Percentiles rank a stretch among this genome's conserved stretches.
phyloP scores from a whole-genome alignment of 2,329 filamentous ascomycete species.

The Cytospora piceae region DNA sequence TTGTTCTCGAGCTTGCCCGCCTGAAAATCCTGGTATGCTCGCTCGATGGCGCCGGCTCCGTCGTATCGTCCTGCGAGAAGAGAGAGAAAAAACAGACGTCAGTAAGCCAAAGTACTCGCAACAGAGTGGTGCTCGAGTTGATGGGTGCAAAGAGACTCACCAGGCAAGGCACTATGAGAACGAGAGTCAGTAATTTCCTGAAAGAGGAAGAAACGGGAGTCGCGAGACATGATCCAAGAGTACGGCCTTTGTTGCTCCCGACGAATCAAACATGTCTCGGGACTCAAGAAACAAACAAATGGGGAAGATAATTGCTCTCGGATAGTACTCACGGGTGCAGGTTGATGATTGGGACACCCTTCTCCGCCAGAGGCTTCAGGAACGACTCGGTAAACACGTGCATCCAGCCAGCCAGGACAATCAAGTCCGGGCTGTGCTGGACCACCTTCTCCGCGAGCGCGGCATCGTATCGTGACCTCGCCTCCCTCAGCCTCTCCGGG shows the following conservation, averaged over 20 bases:
- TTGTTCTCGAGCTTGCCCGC: constrained; percentile 65
- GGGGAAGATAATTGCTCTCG: no score
- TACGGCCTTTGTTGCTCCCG: no score
- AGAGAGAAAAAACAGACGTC: neutral
- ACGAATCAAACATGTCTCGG: no score
- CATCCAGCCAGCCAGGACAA: constrained; percentile 88
- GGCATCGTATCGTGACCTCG: constrained; percentile 72
- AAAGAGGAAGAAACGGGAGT: no score
- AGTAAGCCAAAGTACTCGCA: neutral
- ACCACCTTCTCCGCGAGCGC: constrained; percentile 73
- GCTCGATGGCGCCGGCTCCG: constrained; percentile 75
- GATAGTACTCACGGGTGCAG: constrained; percentile 62
- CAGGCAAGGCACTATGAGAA: constrained; percentile 56
- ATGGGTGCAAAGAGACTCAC: constrained; percentile 41
- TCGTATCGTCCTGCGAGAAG: constrained; percentile 66
- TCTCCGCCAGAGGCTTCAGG: constrained; percentile 66
- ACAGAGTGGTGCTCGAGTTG: neutral
- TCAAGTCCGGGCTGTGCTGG: constrained; percentile 66
- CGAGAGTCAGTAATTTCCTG: no score
- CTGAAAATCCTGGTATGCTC: constrained; percentile 75
- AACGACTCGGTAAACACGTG: constrained; percentile 75
- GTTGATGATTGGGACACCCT: constrained; percentile 74
- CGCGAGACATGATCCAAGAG: no score
- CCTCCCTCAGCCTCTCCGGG: constrained; percentile 54
- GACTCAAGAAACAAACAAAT: no score